These are phyloP conservation scores for Penicillium subrubescens DNA, from an alignment of 495 filamentous ascomycete species.

Conservation along the genomic window DNA sequence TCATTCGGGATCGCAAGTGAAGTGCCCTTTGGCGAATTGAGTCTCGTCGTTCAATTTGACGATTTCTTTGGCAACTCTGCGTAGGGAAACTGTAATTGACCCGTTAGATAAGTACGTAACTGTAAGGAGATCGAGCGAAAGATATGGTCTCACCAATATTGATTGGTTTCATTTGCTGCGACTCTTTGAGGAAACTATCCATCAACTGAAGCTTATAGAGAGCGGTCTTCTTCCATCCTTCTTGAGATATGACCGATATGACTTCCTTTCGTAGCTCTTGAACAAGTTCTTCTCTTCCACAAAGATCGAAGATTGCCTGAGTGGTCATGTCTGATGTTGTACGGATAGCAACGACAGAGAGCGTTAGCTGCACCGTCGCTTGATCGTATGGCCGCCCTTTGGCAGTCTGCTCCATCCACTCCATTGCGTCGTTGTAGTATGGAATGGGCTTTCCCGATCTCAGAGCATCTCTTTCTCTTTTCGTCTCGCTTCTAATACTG, in stretches of 20 bases:
- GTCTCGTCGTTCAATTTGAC: not conserved
- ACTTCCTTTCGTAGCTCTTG: constrained; percentile 26
- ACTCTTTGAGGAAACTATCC: constrained; percentile 37
- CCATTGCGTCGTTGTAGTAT: constrained; percentile 1
- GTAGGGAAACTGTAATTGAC: not conserved
- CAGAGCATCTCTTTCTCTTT: constrained; percentile 11
- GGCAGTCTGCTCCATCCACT: constrained; percentile 23
- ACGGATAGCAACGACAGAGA: constrained; percentile 31
- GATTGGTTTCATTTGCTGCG: constrained; percentile 31
- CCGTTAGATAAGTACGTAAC: not conserved
- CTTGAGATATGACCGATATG: constrained; percentile 14
- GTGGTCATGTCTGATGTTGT: constrained; percentile 36
- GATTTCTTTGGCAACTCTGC: not conserved
- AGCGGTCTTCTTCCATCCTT: constrained; percentile 42
- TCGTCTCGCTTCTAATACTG: constrained; percentile 20
- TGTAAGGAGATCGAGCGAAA: not conserved
- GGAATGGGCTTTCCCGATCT: not conserved
- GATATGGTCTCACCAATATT: constrained; percentile 24
- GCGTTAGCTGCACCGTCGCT: constrained; percentile 13
- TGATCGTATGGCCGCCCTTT: constrained; percentile 22
- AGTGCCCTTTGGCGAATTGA: not conserved
- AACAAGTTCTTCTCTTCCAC: constrained; percentile 39
- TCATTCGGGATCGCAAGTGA: not conserved
- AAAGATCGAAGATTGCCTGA: constrained; percentile 42
- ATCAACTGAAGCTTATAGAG: constrained; percentile 48